Conservation (phyloP, 441 rosid genomes). For the Gossypium schwendimanii region DNA sequence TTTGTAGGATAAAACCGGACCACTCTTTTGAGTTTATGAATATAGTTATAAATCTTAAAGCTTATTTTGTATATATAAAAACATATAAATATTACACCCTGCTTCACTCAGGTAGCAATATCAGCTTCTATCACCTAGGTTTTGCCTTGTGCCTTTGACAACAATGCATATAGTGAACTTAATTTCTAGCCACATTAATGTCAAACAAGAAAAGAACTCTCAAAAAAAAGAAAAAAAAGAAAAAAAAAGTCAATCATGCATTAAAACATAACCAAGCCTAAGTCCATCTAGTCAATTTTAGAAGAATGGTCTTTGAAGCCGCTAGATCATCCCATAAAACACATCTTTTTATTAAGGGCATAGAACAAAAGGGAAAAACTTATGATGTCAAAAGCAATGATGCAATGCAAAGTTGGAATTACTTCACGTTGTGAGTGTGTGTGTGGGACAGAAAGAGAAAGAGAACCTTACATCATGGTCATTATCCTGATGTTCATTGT, state of each 20-base stretch:
- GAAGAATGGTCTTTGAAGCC: background rate
- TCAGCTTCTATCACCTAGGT: background rate
- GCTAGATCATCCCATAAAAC: background rate
- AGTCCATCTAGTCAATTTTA: background rate
- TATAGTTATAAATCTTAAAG: background rate
- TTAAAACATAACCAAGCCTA: background rate
- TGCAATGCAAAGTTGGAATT: background rate
- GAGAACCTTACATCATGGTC: slow-evolving; percentile 52
- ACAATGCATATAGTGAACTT: background rate
- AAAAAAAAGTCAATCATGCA: background rate
- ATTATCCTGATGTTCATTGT: slow-evolving; percentile 39
- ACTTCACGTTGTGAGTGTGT: background rate
- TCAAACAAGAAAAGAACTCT: slow-evolving; percentile 1
- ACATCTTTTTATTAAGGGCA: background rate
- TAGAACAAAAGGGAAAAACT: background rate
- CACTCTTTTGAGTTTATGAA: background rate
- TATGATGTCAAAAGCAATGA: background rate
- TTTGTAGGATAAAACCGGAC: background rate
- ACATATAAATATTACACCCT: background rate
- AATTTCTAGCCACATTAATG: background rate
- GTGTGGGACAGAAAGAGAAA: background rate
- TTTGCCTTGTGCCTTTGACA: background rate
- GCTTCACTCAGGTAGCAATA: background rate
- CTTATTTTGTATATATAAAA: background rate
- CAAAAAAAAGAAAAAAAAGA: background rate